phyloP scores from a whole-genome alignment of 2,329 filamentous ascomycete genomes.

The Plenodomus tracheiphilus region DNA sequence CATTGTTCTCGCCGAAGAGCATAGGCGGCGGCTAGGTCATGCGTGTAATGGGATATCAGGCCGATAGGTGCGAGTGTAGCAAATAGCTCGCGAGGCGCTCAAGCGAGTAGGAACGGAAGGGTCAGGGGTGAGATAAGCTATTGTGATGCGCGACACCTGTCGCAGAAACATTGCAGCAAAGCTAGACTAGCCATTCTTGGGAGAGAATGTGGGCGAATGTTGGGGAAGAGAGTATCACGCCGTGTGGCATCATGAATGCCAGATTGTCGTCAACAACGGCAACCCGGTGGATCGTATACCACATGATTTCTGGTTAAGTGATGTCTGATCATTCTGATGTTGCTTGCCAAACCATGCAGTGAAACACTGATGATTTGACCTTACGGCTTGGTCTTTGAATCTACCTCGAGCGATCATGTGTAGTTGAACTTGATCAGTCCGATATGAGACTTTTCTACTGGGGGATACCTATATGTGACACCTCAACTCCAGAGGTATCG shows the following conservation, averaged over 20 bases:
- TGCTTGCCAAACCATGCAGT: background rate
- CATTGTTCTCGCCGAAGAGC: background rate
- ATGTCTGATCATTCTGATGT: background rate
- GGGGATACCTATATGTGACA: background rate
- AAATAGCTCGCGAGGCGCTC: background rate
- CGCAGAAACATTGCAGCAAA: background rate
- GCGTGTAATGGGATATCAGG: background rate
- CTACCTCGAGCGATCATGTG: too few species aligned
- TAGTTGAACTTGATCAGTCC: background rate
- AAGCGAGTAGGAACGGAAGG: background rate
- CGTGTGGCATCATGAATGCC: background rate
- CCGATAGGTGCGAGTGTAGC: background rate
- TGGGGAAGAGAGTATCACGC: background rate
- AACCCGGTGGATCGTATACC: background rate
- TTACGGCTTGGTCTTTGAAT: too few species aligned
- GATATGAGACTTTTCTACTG: background rate
- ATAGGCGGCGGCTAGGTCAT: background rate
- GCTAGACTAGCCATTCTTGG: background rate
- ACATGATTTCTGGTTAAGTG: background rate
- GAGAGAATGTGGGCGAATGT: background rate
- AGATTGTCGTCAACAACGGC: background rate
- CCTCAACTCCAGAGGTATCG: background rate
- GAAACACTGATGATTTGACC: too few species aligned
- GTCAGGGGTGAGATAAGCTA: background rate
- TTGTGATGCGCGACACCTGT: background rate